Conservation (phyloP, 1,139 yeast species). For the Geotrichum klebahnii region DNA sequence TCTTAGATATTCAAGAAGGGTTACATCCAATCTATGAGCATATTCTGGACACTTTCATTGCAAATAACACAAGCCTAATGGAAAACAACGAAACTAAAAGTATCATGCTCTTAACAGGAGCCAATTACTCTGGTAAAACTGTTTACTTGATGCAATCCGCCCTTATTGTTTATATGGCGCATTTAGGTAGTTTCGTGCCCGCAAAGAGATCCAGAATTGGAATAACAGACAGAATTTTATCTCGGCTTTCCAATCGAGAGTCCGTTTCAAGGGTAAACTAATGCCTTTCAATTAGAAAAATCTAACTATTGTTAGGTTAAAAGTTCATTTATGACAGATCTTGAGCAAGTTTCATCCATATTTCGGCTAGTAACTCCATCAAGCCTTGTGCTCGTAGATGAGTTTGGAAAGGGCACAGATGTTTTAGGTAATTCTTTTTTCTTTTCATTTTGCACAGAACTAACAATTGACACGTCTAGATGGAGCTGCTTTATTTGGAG, state of each 20-base stretch:
- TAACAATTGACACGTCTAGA: slow-evolving; percentile 35
- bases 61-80: slow-evolving; percentile 38
- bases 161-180: slow-evolving; percentile 45
- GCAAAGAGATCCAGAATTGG: slow-evolving; percentile 45
- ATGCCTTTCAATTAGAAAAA: not conserved
- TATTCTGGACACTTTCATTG: slow-evolving; percentile 38
- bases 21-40: slow-evolving; percentile 47
- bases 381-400: slow-evolving; percentile 47
- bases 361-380: slow-evolving; percentile 39
- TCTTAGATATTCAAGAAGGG: slow-evolving; percentile 34
- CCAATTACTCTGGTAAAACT: slow-evolving; percentile 53
- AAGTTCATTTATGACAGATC: slow-evolving; percentile 48
- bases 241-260: slow-evolving; percentile 46
- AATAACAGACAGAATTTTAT: slow-evolving; percentile 44
- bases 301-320: slow-evolving; percentile 28
- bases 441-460: slow-evolving; percentile 13
- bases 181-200: slow-evolving; percentile 51
- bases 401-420: slow-evolving; percentile 53
- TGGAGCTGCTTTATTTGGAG: slow-evolving; percentile 47
- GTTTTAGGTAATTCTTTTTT: slow-evolving; percentile 20
- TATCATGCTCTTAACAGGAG: slow-evolving; percentile 45
- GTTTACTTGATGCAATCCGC: slow-evolving; percentile 47
- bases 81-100: slow-evolving; percentile 28
- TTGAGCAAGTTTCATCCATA: slow-evolving; percentile 46
- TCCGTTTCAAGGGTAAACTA: slow-evolving; percentile 37